phyloP scores from a whole-genome alignment of 2,329 filamentous ascomycete genomes.

The Dactylellina leptospora region DNA sequence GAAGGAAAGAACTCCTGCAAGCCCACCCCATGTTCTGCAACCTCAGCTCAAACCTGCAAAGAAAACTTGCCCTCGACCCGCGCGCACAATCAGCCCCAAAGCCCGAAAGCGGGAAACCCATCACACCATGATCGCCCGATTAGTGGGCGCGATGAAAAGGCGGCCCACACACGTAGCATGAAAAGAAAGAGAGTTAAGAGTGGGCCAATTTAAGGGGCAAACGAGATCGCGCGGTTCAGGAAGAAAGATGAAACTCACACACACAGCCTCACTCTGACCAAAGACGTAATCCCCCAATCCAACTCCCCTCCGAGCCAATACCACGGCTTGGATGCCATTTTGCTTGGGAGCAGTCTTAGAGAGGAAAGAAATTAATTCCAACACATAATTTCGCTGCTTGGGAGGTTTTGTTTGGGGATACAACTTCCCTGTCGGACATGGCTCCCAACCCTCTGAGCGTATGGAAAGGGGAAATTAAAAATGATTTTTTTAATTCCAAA shows the following conservation, averaged over 20 bases:
- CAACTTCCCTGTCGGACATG: constrained; percentile 9
- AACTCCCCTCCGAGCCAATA: constrained; percentile 12
- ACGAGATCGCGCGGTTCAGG: constrained; percentile 1
- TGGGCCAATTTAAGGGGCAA: constrained; percentile 43
- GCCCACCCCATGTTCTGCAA: constrained; percentile 33
- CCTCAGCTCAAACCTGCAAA: constrained; percentile 13
- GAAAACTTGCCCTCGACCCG: neutral
- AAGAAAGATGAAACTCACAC: constrained; percentile 12
- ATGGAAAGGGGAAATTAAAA: constrained; percentile 15
- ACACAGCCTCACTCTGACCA: constrained; percentile 34
- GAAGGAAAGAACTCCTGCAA: constrained; percentile 4
- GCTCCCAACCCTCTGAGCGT: neutral
- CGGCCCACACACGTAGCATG: constrained; percentile 36
- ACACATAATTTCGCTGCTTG: constrained; percentile 4
- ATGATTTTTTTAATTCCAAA: constrained; percentile 7
- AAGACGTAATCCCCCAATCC: constrained; percentile 28
- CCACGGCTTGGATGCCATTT: constrained; percentile 10
- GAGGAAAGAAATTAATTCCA: constrained; percentile 19
- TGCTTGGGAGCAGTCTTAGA: constrained; percentile 20
- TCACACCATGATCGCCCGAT: constrained; percentile 49
- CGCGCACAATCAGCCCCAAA: too few species aligned
- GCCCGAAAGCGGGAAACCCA: neutral
- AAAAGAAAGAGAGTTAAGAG: constrained; percentile 3
- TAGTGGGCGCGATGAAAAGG: neutral
- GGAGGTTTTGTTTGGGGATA: neutral